A percentile compares a stretch with the other conserved stretches of the same genome.
phyloP scores from a whole-genome alignment of 106 monocot genomes.

The Amphibolis antarctica region DNA sequence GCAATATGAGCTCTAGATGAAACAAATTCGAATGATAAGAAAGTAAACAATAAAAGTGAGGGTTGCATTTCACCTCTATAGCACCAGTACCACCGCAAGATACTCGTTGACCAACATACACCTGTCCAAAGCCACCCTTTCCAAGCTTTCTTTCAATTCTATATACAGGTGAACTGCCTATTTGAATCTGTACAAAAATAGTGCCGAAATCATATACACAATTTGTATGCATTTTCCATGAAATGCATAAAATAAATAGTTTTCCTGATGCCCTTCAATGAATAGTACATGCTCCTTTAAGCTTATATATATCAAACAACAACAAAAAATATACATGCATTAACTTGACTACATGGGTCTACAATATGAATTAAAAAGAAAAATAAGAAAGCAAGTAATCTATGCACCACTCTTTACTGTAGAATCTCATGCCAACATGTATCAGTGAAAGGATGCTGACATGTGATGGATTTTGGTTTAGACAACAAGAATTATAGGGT shows the following conservation, averaged over 20 bases:
- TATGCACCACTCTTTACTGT: too few species aligned
- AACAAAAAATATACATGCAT: too few species aligned
- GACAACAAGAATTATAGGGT: too few species aligned
- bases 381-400: too few species aligned
- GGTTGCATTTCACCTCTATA: conserved; percentile 40
- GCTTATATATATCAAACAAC: neutral
- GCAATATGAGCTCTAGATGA: neutral
- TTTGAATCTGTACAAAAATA: conserved; percentile 61
- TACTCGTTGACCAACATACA: conserved; percentile 83
- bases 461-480: too few species aligned
- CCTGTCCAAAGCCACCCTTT: conserved; percentile 99
- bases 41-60: neutral
- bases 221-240: neutral
- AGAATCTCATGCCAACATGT: too few species aligned
- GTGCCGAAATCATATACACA: neutral
- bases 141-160: conserved; percentile 88
- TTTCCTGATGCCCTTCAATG: neutral
- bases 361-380: too few species aligned
- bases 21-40: neutral
- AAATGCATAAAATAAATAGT: neutral
- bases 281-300: neutral
- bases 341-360: too few species aligned
- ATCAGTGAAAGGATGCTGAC: too few species aligned
- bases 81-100: conserved; percentile 68
- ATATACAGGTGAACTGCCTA: conserved; percentile 82